Evolutionary conservation across 495 filamentous ascomycete species (phyloP), one percentile per base, ranked within the genome.

Genomic region (Penicillium crystallinum): DNA sequence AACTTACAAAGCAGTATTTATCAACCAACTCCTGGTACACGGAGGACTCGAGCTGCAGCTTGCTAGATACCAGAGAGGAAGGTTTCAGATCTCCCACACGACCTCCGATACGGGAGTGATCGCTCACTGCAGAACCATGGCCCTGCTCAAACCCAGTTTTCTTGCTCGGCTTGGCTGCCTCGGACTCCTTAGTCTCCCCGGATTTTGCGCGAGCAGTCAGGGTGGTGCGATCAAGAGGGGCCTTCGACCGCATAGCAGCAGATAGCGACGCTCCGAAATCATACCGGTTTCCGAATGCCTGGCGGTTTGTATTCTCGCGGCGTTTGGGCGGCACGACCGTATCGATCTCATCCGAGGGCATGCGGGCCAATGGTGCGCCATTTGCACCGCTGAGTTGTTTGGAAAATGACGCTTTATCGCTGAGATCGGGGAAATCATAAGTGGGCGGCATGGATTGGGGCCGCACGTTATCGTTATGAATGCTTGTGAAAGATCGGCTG

Each of bases 1-100:
- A 76, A 95, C 91, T 81, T 89, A 96, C 91, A 80, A 95, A 96
- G 78, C 93, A 98, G 74, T 95, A 98, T 72, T 95, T 95, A 76
- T 95, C 88, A 62, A 98, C 82, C 51, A 98, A 77, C 68, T 98
- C 93, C 64, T 90, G 85, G 70, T 97, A 97, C 46, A 89, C 87
- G 34, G 86, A 81, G 21, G 92, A 95, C 21, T 91, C 79, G 55
- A 92, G 75, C 36, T 81, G 77, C 19, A 85, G 87, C 60, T 88
- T 85, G 64, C 80, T 76, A 40, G 77, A 72, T 9, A 73, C 66
- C 40, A 82, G 62, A 21, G 76, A 68, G 63, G 74, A 72, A 27
- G 80, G 77, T 48, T 77, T 73, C 41, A 65, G 52, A 49, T 65
- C 51, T 46, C 59, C 61, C 29, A 54, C 40, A 27, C 52, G 54